Percentiles rank a stretch among this genome's conserved stretches.
Conservation (phyloP, 2,329 filamentous ascomycete species). For the Sarocladium strictum region DNA sequence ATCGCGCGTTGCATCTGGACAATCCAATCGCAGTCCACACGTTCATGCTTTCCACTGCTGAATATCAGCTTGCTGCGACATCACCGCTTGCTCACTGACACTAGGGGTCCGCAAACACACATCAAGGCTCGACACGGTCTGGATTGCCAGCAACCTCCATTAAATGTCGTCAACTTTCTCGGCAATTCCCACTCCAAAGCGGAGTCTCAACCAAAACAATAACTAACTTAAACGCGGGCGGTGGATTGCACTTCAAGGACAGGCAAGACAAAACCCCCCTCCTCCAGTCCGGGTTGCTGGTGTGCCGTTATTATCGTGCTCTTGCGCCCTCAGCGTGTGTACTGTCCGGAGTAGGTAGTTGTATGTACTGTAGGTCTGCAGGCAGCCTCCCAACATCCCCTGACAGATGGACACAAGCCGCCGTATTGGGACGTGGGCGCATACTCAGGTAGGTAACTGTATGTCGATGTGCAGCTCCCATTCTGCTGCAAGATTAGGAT, state of each 20-base stretch:
- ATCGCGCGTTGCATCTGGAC: no score
- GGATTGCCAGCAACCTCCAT: neutral
- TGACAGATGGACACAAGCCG: neutral
- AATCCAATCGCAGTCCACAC: no score
- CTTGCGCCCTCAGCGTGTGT: no score
- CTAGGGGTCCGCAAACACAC: neutral
- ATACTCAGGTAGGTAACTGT: conserved; percentile 1
- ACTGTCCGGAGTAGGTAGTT: no score
- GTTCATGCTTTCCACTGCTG: no score
- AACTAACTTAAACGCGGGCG: neutral
- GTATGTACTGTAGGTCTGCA: no score
- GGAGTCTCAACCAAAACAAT: neutral
- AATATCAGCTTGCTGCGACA: no score
- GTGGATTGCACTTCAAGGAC: no score
- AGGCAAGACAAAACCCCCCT: neutral
- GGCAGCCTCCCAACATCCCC: neutral
- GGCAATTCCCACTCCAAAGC: neutral
- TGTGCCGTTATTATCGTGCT: neutral
- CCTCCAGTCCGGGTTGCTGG: neutral
- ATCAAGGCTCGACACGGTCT: no score
- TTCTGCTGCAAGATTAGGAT: conserved; percentile 2
- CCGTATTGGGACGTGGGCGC: conserved; percentile 1
- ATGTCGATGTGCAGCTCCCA: neutral
- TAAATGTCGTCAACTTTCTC: neutral
- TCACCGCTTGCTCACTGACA: no score